phyloP scores from a whole-genome alignment of 164 flowering plant genomes.

The grape (Vitis vinifera) region DNA sequence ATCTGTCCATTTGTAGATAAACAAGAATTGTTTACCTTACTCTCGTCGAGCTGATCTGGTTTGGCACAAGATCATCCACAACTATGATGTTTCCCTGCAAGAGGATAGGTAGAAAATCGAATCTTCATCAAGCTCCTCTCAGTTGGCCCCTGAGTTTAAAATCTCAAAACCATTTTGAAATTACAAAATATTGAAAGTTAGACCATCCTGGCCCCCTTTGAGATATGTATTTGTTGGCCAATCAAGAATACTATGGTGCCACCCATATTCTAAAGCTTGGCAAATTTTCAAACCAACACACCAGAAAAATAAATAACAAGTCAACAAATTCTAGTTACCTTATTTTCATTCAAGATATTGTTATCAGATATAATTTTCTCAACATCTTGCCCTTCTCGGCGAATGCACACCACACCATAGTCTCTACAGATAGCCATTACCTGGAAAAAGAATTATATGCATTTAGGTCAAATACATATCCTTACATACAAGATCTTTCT shows the following conservation, averaged over 20 bases:
- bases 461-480: too few species aligned
- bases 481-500: too few species aligned
- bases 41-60: slow-evolving; percentile 85
- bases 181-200: too few species aligned
- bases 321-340: slow-evolving; percentile 35
- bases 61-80: slow-evolving; percentile 82
- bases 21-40: slow-evolving; percentile 48
- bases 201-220: too few species aligned
- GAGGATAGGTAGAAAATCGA: too few species aligned
- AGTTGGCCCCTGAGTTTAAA: background rate
- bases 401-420: slow-evolving; percentile 85
- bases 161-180: background rate
- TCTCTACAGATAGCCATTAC: slow-evolving; percentile 68
- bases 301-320: background rate
- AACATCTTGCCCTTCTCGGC: slow-evolving; percentile 82
- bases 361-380: slow-evolving; percentile 54
- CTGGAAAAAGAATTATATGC: slow-evolving; percentile 31
- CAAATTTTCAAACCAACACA: background rate
- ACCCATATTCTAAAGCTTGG: background rate
- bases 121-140: too few species aligned
- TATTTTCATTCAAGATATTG: slow-evolving; percentile 59
- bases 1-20: background rate
- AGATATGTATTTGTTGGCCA: too few species aligned
- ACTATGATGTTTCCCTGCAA: slow-evolving; percentile 69
- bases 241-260: too few species aligned